A percentile compares a stretch with the other conserved stretches of the same genome.
Conservation (phyloP, 345 rosid species). For the Brassica napus region DNA sequence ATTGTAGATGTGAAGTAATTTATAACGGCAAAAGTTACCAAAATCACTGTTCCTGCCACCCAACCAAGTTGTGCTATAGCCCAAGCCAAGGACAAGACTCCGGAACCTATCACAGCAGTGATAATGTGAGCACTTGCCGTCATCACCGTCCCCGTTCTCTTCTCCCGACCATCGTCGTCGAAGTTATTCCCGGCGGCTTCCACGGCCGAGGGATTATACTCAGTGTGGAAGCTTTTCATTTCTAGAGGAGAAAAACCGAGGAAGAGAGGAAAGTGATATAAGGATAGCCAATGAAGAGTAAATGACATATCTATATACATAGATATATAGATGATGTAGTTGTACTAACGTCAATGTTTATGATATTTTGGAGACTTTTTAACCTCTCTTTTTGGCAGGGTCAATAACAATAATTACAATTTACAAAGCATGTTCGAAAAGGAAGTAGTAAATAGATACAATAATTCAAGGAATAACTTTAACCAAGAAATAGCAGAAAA, state of each 20-base stretch:
- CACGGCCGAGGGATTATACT: not conserved
- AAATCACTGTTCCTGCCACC: conserved; percentile 63
- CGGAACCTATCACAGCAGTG: conserved; percentile 91
- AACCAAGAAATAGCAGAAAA: not conserved
- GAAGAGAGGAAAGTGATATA: not conserved
- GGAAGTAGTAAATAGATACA: not conserved
- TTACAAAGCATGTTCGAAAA: no score
- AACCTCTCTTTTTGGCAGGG: not conserved
- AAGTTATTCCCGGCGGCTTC: conserved; percentile 37
- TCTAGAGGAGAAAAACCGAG: not conserved
- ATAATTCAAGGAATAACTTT: not conserved
- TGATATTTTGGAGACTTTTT: not conserved
- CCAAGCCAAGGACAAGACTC: conserved; percentile 86
- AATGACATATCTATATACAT: not conserved
- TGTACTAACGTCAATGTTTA: not conserved
- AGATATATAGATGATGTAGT: not conserved
- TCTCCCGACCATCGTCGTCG: conserved; percentile 72
- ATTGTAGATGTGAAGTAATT: conserved; percentile 73
- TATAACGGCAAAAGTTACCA: conserved; percentile 60
- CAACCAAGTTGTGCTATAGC: conserved; percentile 88
- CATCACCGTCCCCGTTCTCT: conserved; percentile 55
- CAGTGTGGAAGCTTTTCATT: not conserved
- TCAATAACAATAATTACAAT: not conserved
- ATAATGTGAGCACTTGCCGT: conserved; percentile 77
- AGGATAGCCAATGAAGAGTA: not conserved